These are phyloP conservation scores for Saccharomyces hybrid DNA, from an alignment of 1,139 yeast genomes.

Conservation along the genomic window DNA sequence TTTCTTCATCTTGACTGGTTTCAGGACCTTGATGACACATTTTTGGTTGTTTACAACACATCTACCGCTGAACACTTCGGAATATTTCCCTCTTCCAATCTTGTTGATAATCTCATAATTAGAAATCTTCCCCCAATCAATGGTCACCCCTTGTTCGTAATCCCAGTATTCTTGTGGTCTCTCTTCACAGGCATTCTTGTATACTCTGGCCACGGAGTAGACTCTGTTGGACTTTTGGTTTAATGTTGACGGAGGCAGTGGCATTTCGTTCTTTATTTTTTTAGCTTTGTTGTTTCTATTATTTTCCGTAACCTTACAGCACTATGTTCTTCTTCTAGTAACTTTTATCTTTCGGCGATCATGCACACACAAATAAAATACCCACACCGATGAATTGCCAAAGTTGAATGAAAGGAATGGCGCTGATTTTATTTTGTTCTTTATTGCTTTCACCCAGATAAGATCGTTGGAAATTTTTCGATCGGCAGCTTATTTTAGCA, in stretches of 20 bases:
- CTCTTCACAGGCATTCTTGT: slow-evolving; percentile 55
- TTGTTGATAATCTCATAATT: slow-evolving; percentile 64
- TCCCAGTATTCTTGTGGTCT: slow-evolving; percentile 74
- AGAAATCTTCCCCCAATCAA: slow-evolving; percentile 63
- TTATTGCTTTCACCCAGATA: background rate
- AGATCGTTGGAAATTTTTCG: background rate
- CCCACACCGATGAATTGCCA: background rate
- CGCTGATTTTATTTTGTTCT: background rate
- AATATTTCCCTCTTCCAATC: slow-evolving; percentile 72
- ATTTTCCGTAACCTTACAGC: background rate
- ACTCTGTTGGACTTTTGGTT: slow-evolving; percentile 35
- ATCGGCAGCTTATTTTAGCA: background rate
- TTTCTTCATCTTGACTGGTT: slow-evolving; percentile 74
- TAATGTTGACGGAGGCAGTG: slow-evolving; percentile 31
- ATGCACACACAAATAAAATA: background rate
- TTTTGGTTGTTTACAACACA: slow-evolving; percentile 39
- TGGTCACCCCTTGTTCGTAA: slow-evolving; percentile 56
- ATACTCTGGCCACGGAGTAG: slow-evolving; percentile 48
- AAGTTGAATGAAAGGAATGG: background rate
- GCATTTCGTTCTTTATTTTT: slow-evolving; percentile 15
- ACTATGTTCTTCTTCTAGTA: background rate
- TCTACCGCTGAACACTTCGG: slow-evolving; percentile 67
- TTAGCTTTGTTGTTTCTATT: background rate
- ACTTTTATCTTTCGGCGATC: background rate
- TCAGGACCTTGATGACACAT: slow-evolving; percentile 66